These are phyloP conservation scores for Corrigiola litoralis DNA, from an alignment of 179 eudicot genomes.

Conservation along the genomic window DNA sequence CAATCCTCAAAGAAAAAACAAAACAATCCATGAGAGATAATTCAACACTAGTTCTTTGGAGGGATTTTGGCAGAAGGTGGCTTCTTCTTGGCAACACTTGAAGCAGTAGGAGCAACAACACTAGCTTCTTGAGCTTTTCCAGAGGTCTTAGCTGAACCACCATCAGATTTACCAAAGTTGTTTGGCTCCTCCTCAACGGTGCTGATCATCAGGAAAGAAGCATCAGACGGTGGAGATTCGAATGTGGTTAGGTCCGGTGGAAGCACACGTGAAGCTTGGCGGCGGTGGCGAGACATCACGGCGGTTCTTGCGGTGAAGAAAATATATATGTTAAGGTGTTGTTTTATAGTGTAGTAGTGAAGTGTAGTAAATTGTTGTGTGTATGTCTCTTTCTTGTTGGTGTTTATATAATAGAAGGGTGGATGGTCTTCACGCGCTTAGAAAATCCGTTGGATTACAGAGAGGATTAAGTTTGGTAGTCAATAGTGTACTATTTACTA, in stretches of 20 bases:
- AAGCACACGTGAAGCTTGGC: slow-evolving; percentile 18
- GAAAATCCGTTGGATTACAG: slow-evolving; percentile 1
- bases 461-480: slow-evolving; percentile 5
- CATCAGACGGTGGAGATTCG: slow-evolving; percentile 12
- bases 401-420: slow-evolving; percentile 6
- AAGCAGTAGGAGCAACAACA: background rate
- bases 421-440: slow-evolving; percentile 7
- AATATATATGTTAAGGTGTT: background rate
- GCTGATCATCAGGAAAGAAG: background rate
- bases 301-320: slow-evolving; percentile 13
- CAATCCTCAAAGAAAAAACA: too few species aligned
- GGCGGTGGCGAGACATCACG: slow-evolving; percentile 34
- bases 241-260: slow-evolving; percentile 4
- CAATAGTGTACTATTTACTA: background rate
- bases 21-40: background rate
- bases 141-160: background rate
- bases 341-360: background rate
- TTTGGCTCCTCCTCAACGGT: background rate
- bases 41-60: background rate
- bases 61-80: slow-evolving; percentile 9
- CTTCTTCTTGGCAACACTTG: background rate
- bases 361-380: background rate
- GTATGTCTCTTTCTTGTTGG: background rate
- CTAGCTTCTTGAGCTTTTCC: too few species aligned
- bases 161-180: background rate